phyloP scores from a whole-genome alignment of 148 eudicot genomes.

The Amaranthus hypochondriacus region DNA sequence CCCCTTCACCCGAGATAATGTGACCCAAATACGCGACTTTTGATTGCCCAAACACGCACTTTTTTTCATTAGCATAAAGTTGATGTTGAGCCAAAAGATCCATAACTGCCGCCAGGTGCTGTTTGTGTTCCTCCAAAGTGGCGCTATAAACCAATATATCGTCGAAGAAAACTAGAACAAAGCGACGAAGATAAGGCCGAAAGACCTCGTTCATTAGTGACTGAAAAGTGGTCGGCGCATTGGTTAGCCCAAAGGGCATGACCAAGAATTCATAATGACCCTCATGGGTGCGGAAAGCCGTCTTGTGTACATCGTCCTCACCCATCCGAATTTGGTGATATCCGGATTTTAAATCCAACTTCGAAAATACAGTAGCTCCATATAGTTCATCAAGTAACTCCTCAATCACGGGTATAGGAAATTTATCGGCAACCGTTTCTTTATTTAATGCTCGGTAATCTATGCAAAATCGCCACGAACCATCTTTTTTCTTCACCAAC shows the following conservation, averaged over 20 bases:
- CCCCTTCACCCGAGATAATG: background rate
- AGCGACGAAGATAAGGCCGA: background rate
- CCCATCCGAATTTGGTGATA: no score
- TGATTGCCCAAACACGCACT: background rate
- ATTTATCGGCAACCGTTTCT: no score
- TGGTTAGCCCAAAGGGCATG: background rate
- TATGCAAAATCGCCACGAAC: background rate
- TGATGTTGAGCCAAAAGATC: background rate
- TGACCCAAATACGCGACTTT: background rate
- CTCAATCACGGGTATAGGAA: no score
- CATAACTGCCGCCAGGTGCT: background rate
- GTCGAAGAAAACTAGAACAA: background rate
- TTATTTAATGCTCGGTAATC: background rate
- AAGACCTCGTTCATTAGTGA: background rate
- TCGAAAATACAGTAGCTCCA: no score
- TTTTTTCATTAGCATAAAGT: background rate
- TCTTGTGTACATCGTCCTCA: no score
- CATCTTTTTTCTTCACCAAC: conserved; percentile 1
- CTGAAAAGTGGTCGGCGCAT: background rate
- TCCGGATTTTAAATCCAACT: no score
- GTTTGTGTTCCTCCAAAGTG: background rate
- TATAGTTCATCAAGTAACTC: no score
- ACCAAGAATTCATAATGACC: no score
- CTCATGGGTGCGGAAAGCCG: no score
- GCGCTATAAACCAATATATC: background rate